Evolutionary conservation across 306 rosid species (phyloP).

Genomic region (Sechiopsis laciniata): DNA sequence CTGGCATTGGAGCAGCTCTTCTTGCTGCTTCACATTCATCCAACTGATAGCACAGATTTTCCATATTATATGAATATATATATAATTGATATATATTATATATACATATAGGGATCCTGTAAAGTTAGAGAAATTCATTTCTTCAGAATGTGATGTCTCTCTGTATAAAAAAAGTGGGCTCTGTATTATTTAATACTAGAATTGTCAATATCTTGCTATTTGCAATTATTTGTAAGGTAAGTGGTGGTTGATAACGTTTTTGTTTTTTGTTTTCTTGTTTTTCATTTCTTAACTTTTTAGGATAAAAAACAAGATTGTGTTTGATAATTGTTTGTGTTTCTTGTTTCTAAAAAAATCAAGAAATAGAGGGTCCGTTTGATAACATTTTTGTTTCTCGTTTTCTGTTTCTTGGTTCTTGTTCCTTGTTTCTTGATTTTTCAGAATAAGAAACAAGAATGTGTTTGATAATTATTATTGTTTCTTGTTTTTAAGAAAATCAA

Average conservation of each 20-base stretch:
- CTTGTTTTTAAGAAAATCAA: too few species aligned
- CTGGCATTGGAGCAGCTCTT: slow-evolving; percentile 81
- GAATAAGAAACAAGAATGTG: too few species aligned
- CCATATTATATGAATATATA: slow-evolving; percentile 47
- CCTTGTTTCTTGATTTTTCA: too few species aligned
- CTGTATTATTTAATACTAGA: slow-evolving; percentile 18
- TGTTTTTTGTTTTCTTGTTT: too few species aligned
- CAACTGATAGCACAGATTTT: slow-evolving; percentile 57
- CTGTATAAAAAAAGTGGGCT: slow-evolving; percentile 8
- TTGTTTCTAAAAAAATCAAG: too few species aligned
- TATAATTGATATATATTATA: slow-evolving; percentile 32
- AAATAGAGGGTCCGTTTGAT: too few species aligned
- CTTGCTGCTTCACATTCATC: slow-evolving; percentile 81
- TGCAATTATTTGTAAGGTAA: slow-evolving; percentile 16
- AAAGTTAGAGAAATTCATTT: slow-evolving; percentile 24
- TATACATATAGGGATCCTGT: slow-evolving; percentile 23
- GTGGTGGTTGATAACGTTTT: neutral
- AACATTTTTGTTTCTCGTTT: too few species aligned
- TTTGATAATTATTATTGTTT: too few species aligned
- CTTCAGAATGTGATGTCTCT: slow-evolving; percentile 17
- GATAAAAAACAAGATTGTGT: too few species aligned
- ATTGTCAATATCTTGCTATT: slow-evolving; percentile 18
- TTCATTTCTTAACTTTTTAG: too few species aligned
- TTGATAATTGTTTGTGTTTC: too few species aligned
- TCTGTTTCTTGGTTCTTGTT: too few species aligned